A percentile compares a stretch with the other conserved stretches of the same genome.
These are phyloP conservation scores for Amborella trichopoda DNA, from an alignment of 164 flowering plant genomes.

Conservation along the genomic window DNA sequence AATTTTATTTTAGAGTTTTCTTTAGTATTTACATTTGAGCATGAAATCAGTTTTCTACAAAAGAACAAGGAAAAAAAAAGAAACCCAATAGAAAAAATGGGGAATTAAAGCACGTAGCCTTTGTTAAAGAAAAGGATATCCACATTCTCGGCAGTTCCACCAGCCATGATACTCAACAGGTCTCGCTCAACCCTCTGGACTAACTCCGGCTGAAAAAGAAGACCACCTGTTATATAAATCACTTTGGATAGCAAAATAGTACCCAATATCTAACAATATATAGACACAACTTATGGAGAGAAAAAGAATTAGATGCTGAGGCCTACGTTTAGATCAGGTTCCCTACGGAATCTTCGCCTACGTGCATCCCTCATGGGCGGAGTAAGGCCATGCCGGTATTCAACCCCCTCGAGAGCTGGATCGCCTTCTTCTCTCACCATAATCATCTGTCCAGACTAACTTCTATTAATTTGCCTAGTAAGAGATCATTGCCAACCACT, in stretches of 20 bases:
- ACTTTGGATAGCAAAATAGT: too few relatives aligned
- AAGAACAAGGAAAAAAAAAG: background rate
- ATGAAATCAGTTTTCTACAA: background rate
- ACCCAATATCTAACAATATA: too few relatives aligned
- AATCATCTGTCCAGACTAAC: slow-evolving; percentile 44
- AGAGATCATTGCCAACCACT: too few relatives aligned
- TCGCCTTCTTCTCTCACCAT: slow-evolving; percentile 82
- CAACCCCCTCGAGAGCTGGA: slow-evolving; percentile 52
- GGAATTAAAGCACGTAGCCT: background rate
- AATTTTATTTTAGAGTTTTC: background rate
- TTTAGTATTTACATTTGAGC: background rate
- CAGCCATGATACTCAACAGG: slow-evolving; percentile 57
- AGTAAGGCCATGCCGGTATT: slow-evolving; percentile 88
- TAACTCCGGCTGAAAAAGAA: slow-evolving; percentile 73
- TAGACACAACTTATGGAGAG: background rate
- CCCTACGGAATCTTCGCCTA: slow-evolving; percentile 81
- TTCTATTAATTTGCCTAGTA: background rate
- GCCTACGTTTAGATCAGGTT: slow-evolving; percentile 83
- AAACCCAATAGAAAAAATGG: background rate
- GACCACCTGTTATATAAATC: background rate
- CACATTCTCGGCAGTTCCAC: slow-evolving; percentile 44
- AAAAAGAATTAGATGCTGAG: background rate
- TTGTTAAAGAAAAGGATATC: slow-evolving; percentile 43
- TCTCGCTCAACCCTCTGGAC: slow-evolving; percentile 84
- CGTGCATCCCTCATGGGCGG: slow-evolving; percentile 99